A percentile compares a stretch with the other conserved stretches of the same genome.
Conservation (phyloP, 305 asterid species). For the Euphrasia arctica region DNA sequence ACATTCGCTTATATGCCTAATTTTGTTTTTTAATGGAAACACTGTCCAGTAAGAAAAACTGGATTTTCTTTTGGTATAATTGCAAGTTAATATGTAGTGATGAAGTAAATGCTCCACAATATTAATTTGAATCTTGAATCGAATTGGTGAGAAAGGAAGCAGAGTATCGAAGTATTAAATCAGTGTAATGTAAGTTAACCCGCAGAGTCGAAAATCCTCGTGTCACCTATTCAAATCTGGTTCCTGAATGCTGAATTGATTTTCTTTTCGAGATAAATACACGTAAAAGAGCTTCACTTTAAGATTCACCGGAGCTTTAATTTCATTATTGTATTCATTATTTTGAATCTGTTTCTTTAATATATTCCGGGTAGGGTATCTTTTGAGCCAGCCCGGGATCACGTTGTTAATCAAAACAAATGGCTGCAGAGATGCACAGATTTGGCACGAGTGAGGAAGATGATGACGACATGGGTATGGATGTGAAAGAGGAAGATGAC, state of each 20-base stretch:
- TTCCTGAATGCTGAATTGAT: background rate
- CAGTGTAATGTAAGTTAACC: constrained; percentile 18
- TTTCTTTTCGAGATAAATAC: constrained; percentile 9
- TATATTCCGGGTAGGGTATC: constrained; percentile 18
- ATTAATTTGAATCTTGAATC: constrained; percentile 2
- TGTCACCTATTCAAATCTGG: no score
- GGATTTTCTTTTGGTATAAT: background rate
- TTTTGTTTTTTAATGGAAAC: background rate
- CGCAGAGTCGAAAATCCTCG: background rate
- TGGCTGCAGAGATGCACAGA: constrained; percentile 55
- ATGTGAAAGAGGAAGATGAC: constrained; percentile 89
- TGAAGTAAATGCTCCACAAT: constrained; percentile 13
- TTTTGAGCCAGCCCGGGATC: constrained; percentile 22
- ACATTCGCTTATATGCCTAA: no score
- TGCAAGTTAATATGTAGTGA: background rate
- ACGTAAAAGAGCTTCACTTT: constrained; percentile 3
- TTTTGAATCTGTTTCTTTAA: background rate
- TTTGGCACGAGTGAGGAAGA: constrained; percentile 81
- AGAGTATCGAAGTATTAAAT: constrained; percentile 12
- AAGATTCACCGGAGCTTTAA: constrained; percentile 2
- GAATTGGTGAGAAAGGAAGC: constrained; percentile 8
- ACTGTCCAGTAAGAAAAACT: constrained; percentile 4
- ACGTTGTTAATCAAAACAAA: background rate
- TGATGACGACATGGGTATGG: constrained; percentile 93
- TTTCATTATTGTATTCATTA: constrained; percentile 12